phyloP scores from a whole-genome alignment of 2,329 filamentous ascomycete species.

The Furcasterigmium sp. region DNA sequence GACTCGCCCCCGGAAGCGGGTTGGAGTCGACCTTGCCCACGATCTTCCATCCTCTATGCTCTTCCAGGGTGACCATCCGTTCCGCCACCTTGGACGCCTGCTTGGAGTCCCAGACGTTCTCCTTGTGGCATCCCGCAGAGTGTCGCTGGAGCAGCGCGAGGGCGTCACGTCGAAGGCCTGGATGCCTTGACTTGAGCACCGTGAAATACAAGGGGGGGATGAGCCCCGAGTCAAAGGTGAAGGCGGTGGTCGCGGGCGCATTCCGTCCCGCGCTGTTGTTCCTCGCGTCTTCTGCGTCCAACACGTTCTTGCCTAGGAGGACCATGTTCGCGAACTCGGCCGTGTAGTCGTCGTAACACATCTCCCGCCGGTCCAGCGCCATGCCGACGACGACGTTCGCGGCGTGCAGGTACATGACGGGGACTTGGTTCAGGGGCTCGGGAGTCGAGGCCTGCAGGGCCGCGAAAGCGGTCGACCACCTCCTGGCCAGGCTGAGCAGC shows the following conservation, averaged over 20 bases:
- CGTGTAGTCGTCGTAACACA: constrained; percentile 27
- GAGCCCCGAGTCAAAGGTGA: constrained; percentile 36
- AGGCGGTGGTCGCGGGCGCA: constrained; percentile 11
- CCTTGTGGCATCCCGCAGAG: constrained; percentile 24
- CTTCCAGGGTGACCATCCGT: constrained; percentile 29
- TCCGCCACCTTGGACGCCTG: constrained; percentile 24
- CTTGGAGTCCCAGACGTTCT: constrained; percentile 32
- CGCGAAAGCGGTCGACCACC: constrained; percentile 25
- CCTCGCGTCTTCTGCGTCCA: constrained; percentile 9
- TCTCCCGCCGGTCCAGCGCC: constrained; percentile 22
- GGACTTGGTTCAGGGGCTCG: constrained; percentile 17
- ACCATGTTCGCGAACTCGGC: constrained; percentile 31
- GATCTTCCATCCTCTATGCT: constrained; percentile 8
- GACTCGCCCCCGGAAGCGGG: too few relatives aligned
- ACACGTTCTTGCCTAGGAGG: constrained; percentile 14
- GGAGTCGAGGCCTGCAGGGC: constrained; percentile 18
- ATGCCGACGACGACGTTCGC: constrained; percentile 25
- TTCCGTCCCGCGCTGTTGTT: not conserved
- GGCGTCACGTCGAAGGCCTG: constrained; percentile 30
- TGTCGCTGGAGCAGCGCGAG: constrained; percentile 26
- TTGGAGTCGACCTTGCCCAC: too few relatives aligned
- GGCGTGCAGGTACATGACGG: constrained; percentile 30
- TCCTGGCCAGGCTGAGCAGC: constrained; percentile 19
- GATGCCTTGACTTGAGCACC: constrained; percentile 33
- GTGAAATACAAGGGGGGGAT: constrained; percentile 36